Evolutionary conservation across 164 flowering plant genomes (phyloP).

Genomic region (Vitis rupestris): DNA sequence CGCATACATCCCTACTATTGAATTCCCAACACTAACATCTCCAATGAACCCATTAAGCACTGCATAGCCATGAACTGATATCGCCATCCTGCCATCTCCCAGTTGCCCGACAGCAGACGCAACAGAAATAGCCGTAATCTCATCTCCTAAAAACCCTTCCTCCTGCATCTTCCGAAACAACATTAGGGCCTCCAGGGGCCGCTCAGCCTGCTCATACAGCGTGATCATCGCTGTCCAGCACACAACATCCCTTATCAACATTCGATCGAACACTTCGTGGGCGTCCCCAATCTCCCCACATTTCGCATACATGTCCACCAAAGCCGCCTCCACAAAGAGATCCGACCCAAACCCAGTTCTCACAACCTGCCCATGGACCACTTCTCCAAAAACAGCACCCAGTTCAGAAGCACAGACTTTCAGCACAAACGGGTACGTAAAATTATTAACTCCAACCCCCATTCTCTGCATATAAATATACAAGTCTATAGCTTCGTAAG

Average conservation of each 20-base stretch:
- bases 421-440: conserved; percentile 44
- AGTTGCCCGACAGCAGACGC: conserved; percentile 47
- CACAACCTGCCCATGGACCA: conserved; percentile 29
- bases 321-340: conserved; percentile 39
- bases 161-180: conserved; percentile 37
- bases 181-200: conserved; percentile 23
- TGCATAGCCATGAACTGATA: conserved; percentile 34
- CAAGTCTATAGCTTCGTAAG: conserved; percentile 24
- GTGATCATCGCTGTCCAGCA: conserved; percentile 54
- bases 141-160: conserved; percentile 34
- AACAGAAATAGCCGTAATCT: conserved; percentile 30
- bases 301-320: conserved; percentile 38
- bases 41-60: conserved; percentile 28
- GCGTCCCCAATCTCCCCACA: conserved; percentile 29
- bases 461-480: conserved; percentile 34
- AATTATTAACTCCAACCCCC: conserved; percentile 32
- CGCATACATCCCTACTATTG: conserved; percentile 38
- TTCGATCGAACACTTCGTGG: conserved; percentile 37
- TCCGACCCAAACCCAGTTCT: conserved; percentile 35
- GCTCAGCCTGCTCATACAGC: conserved; percentile 37
- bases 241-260: conserved; percentile 38
- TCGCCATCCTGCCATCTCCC: conserved; percentile 28
- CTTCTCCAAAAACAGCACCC: conserved; percentile 23
- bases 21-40: conserved; percentile 33
- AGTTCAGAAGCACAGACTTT: conserved; percentile 34